These are phyloP conservation scores for Ophiocordyceps sinensis DNA, from an alignment of 2,329 filamentous ascomycete genomes.

Conservation along the genomic window DNA sequence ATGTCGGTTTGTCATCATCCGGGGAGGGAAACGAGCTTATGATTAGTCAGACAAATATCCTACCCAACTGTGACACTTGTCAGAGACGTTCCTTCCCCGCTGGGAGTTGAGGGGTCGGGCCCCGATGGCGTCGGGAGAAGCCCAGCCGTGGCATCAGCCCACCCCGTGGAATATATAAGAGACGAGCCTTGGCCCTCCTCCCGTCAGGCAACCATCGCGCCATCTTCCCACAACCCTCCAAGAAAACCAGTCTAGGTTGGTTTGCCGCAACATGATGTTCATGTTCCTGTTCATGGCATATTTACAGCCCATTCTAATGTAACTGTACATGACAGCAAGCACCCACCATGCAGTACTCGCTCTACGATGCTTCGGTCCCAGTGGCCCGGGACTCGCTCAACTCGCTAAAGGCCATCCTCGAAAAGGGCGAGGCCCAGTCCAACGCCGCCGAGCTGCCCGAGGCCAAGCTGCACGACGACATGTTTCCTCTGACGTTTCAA, in stretches of 20 bases:
- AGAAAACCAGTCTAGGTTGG: not conserved
- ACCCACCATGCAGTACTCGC: constrained; percentile 11
- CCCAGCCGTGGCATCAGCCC: no score
- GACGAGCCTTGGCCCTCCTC: not conserved
- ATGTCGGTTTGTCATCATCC: no score
- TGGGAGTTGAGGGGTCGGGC: no score
- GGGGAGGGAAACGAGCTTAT: no score
- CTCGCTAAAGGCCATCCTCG: constrained; percentile 19
- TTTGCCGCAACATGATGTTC: not conserved
- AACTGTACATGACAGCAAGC: no score
- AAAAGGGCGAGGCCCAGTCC: constrained; percentile 19
- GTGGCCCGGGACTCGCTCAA: constrained; percentile 16
- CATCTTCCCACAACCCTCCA: not conserved
- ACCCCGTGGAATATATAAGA: not conserved
- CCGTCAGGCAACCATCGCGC: not conserved
- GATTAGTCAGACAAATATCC: no score
- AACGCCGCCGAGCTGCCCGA: constrained; percentile 15
- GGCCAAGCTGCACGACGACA: constrained; percentile 23
- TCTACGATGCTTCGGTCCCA: constrained; percentile 25
- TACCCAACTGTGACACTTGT: not conserved
- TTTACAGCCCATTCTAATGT: no score
- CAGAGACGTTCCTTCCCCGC: no score
- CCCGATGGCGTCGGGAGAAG: no score
- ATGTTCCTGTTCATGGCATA: no score
- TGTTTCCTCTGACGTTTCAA: constrained; percentile 28